Evolutionary conservation across 495 filamentous ascomycete genomes (phyloP).

Genomic region (Cetradonia linearis): DNA sequence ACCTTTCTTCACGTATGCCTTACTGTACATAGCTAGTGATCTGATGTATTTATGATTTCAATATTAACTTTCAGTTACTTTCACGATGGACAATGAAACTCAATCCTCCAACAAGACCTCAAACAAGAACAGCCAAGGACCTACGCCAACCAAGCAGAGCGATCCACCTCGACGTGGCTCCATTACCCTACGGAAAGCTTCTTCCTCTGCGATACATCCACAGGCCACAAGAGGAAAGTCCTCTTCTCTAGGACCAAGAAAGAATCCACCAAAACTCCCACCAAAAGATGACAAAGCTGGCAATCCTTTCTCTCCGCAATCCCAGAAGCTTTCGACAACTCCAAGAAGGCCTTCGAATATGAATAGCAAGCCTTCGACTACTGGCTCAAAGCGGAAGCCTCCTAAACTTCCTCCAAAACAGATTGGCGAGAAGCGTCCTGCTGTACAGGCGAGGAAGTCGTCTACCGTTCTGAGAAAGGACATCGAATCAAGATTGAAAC

Average conservation of each 20-base stretch:
- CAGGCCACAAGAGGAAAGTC: constrained; percentile 3
- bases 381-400: background rate
- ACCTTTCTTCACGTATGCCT: background rate
- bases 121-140: background rate
- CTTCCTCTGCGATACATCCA: background rate
- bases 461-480: constrained; percentile 1
- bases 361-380: background rate
- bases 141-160: background rate
- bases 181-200: background rate
- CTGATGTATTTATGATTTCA: background rate
- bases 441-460: background rate
- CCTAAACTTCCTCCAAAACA: constrained; percentile 6
- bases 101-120: background rate
- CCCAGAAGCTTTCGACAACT: constrained; percentile 8
- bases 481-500: background rate
- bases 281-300: background rate
- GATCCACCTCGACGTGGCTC: background rate
- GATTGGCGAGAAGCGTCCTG: background rate
- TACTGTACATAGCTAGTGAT: background rate
- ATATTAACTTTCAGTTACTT: background rate
- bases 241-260: background rate
- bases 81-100: constrained; percentile 1
- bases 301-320: background rate
- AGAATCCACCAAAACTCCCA: background rate
- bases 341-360: background rate